Evolutionary conservation across 768 basidiomycete genomes (phyloP).

Genomic region (Stropharia rugosoannulata): DNA sequence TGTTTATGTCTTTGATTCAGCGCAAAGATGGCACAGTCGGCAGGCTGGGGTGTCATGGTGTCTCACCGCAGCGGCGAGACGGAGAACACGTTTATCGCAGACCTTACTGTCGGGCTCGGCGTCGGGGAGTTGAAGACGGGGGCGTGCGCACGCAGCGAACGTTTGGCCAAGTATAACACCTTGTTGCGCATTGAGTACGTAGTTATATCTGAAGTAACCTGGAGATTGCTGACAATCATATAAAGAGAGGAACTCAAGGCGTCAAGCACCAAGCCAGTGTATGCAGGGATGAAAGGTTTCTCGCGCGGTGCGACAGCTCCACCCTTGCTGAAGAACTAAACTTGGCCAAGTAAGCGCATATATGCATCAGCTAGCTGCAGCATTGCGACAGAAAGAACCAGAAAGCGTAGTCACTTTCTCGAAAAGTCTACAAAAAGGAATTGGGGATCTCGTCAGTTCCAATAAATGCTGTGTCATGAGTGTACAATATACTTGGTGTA

Average conservation of each 20-base stretch:
- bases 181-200: constrained; percentile 19
- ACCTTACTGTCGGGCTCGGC: constrained; percentile 11
- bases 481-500: too few relatives aligned
- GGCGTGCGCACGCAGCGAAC: constrained; percentile 9
- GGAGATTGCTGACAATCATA: not conserved
- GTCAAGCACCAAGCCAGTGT: constrained; percentile 50
- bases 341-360: not conserved
- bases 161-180: constrained; percentile 10
- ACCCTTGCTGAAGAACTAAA: constrained; percentile 65
- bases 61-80: constrained; percentile 96
- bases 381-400: not conserved
- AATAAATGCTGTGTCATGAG: too few relatives aligned
- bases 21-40: constrained; percentile 74
- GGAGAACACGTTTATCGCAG: constrained; percentile 90
- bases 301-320: constrained; percentile 76
- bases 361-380: not conserved
- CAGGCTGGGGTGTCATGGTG: constrained; percentile 96
- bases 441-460: too few relatives aligned
- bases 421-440: too few relatives aligned
- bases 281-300: constrained; percentile 77
- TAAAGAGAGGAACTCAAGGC: constrained; percentile 73
- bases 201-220: not conserved
- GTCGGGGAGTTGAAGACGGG: constrained; percentile 9
- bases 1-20: not conserved
- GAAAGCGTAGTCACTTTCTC: not conserved